Evolutionary conservation across 1,139 yeast species (phyloP).

Genomic region (Debaryomycetaceae sp.): DNA sequence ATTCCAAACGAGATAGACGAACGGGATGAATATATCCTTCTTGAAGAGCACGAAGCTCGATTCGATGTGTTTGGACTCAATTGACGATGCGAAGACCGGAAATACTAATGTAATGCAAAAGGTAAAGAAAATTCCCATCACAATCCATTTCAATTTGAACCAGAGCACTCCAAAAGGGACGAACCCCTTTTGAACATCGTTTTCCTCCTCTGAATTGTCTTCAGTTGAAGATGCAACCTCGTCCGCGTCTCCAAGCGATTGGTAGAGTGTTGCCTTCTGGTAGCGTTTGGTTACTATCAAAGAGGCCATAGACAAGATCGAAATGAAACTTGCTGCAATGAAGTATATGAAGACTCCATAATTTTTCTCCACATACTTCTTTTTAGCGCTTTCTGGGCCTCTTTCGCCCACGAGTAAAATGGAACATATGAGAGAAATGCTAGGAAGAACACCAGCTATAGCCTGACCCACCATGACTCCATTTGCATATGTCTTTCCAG

Average conservation of each 20-base stretch:
- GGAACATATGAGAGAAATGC: slow-evolving; percentile 67
- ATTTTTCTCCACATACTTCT: slow-evolving; percentile 33
- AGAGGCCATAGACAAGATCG: slow-evolving; percentile 44
- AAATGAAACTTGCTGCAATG: slow-evolving; percentile 63
- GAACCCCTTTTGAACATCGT: slow-evolving; percentile 19
- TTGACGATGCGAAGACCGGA: slow-evolving; percentile 84
- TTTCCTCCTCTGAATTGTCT: slow-evolving; percentile 12
- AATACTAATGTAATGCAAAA: slow-evolving; percentile 77
- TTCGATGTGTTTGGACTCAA: slow-evolving; percentile 46
- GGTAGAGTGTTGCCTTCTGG: slow-evolving; percentile 19
- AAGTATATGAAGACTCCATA: slow-evolving; percentile 62
- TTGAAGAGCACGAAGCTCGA: slow-evolving; percentile 33
- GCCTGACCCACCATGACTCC: slow-evolving; percentile 96
- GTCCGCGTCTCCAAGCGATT: slow-evolving; percentile 12
- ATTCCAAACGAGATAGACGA: slow-evolving; percentile 81
- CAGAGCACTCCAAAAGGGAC: slow-evolving; percentile 53
- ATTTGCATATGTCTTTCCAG: slow-evolving; percentile 77
- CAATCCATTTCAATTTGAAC: slow-evolving; percentile 59
- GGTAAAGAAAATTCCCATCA: slow-evolving; percentile 66
- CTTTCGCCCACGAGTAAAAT: slow-evolving; percentile 43
- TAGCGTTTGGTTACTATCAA: slow-evolving; percentile 30
- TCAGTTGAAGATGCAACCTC: slow-evolving; percentile 5
- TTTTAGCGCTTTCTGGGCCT: slow-evolving; percentile 10
- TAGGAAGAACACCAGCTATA: slow-evolving; percentile 86
- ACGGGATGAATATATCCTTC: slow-evolving; percentile 62